Evolutionary conservation across 768 basidiomycete genomes (phyloP).

Genomic region (Epithele typhae): DNA sequence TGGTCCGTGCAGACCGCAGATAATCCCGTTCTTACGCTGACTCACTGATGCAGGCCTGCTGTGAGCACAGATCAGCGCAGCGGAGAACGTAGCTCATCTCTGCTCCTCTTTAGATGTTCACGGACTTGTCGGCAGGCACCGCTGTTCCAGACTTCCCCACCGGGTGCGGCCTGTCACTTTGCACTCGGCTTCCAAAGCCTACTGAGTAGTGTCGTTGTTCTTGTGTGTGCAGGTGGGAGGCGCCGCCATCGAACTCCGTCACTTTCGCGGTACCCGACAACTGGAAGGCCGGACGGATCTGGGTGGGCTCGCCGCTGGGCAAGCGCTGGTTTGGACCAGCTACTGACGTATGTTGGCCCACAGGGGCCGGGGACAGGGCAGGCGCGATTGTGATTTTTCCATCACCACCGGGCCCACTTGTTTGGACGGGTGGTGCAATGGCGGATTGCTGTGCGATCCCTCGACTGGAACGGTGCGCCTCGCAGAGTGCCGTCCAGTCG

Average conservation of each 20-base stretch:
- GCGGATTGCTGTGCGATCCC: slow-evolving; percentile 33
- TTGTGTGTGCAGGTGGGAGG: slow-evolving; percentile 22
- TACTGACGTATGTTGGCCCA: too few relatives aligned
- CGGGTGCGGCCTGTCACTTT: slow-evolving; percentile 17
- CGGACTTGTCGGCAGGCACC: slow-evolving; percentile 28
- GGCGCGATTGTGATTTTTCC: slow-evolving; percentile 32
- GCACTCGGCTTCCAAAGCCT: background rate
- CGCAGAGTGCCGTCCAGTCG: slow-evolving; percentile 7
- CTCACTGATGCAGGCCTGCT: too few relatives aligned
- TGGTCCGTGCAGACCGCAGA: too few relatives aligned
- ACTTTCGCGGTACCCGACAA: slow-evolving; percentile 32
- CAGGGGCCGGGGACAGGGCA: slow-evolving; percentile 24
- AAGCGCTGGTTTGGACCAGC: too few relatives aligned
- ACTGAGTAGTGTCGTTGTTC: background rate
- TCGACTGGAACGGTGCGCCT: slow-evolving; percentile 31
- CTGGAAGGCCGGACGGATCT: slow-evolving; percentile 35
- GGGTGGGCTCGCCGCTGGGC: slow-evolving; percentile 20
- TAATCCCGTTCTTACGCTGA: too few relatives aligned
- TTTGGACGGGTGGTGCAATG: slow-evolving; percentile 34
- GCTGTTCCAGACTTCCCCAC: slow-evolving; percentile 26
- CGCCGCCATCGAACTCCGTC: slow-evolving; percentile 19
- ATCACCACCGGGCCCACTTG: slow-evolving; percentile 18
- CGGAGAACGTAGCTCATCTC: too few relatives aligned
- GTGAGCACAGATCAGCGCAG: too few relatives aligned
- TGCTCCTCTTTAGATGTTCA: slow-evolving; percentile 21